Conservation (phyloP, 2,329 filamentous ascomycete genomes). For the Elsinoe australis region DNA sequence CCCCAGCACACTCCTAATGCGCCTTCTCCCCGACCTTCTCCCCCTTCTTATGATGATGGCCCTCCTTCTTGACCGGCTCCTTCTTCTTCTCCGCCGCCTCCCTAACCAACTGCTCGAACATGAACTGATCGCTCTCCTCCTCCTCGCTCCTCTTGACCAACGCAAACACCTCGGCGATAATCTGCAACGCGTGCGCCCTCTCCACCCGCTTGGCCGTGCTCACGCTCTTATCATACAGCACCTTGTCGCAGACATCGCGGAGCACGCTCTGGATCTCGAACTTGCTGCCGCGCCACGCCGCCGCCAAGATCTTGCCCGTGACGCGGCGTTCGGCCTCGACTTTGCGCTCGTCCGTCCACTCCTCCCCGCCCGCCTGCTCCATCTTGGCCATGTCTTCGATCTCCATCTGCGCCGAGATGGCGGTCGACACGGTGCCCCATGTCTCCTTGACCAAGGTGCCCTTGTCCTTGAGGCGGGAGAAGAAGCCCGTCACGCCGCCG, state of each 20-base stretch:
- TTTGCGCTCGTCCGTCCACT: slow-evolving; percentile 97
- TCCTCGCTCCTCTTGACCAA: slow-evolving; percentile 65
- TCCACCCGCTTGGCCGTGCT: slow-evolving; percentile 78
- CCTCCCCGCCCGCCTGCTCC: slow-evolving; percentile 89
- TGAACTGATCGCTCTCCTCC: slow-evolving; percentile 97
- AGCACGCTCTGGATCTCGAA: slow-evolving; percentile 97
- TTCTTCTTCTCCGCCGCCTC: slow-evolving; percentile 95
- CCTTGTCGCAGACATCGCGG: slow-evolving; percentile 84
- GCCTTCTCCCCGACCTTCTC: slow-evolving; percentile 34
- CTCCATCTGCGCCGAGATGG: slow-evolving; percentile 93
- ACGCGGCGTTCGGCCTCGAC: slow-evolving; percentile 91
- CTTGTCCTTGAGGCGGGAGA: slow-evolving; percentile 90
- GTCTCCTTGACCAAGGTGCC: slow-evolving; percentile 95
- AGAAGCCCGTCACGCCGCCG: slow-evolving; percentile 82
- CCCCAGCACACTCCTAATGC: too few species aligned
- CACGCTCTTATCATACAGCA: slow-evolving; percentile 73
- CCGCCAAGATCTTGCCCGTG: slow-evolving; percentile 94
- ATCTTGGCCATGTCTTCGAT: slow-evolving; percentile 98
- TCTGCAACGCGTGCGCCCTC: slow-evolving; percentile 78
- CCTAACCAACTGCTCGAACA: slow-evolving; percentile 94
- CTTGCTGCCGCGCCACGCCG: slow-evolving; percentile 91
- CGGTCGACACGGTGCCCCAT: slow-evolving; percentile 93
- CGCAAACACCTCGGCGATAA: slow-evolving; percentile 81
- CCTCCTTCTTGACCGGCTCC: slow-evolving; percentile 56
- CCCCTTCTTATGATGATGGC: too few species aligned